Base-by-base conservation (phyloP, 176 grass and related monocot genomes). In the Zea luxurians region DNA sequence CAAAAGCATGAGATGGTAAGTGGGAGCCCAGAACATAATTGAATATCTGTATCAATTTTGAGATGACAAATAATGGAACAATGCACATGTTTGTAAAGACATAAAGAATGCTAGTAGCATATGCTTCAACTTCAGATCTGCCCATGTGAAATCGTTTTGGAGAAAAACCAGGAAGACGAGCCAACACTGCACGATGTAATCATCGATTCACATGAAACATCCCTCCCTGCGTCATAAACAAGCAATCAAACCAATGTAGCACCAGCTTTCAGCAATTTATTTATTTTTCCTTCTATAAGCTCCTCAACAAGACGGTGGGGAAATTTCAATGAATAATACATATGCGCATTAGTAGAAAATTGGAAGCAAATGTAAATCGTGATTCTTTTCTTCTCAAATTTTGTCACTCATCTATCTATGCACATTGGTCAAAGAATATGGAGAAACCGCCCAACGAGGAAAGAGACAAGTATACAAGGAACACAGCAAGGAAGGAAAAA, bases 361-460 rank as follows among this genome's bases (percentile, higher is more conserved):
- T 11, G 62, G 4, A 44, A 41, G 8, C 3, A 47, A 18, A 8
- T 37, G 1, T 10, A 10, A 37, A 50, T 40, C 0, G 2, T 40
- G 7, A n/a, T 18, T 8, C 64, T 53, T 9, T 12, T 37, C 16
- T 37, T 9, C 5, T 71, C 47, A 9, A 37, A 11, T n/a, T 77
- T 21, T 83, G 61, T 79, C 62, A 76, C 46, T 79, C 9, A 75
- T 37, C 76, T 75, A 80, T 88, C 63, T 75, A 64, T 71, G 60
- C 86, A 88, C 70, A 88, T 27, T 18, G 61, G 61, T 64, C 80
- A 88, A 84, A 84, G 76, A 84, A 88, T 84, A 54, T 63, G 60
- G 27, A 27, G 37, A 82, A 34, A 27, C 40, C 73, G 12, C 47
- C 66, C 13, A 57, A 45, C 47, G 16, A 64, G 17, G 38, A 79